phyloP scores from a whole-genome alignment of 345 rosid genomes.

The Acer yangbiense region DNA sequence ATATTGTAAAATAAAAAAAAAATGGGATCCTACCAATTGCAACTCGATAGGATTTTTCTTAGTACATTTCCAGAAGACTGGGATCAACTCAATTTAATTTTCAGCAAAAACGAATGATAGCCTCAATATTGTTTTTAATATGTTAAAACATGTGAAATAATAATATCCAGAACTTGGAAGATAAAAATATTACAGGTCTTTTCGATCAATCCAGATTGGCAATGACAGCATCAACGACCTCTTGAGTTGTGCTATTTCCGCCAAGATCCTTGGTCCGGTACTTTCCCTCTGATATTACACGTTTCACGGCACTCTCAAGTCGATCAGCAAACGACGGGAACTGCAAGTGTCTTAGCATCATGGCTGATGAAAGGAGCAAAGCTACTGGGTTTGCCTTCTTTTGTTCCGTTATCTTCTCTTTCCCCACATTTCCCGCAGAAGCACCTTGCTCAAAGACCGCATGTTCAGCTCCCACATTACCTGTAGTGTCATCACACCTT shows the following conservation, averaged over 20 bases:
- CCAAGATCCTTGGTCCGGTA: constrained; percentile 85
- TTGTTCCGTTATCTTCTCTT: constrained; percentile 51
- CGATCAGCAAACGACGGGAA: constrained; percentile 93
- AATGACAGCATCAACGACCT: constrained; percentile 83
- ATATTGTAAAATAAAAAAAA: too few relatives aligned
- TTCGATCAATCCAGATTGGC: constrained; percentile 47
- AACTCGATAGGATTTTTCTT: background rate
- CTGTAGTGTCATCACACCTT: constrained; percentile 33
- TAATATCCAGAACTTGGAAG: background rate
- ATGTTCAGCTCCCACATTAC: constrained; percentile 89
- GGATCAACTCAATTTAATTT: background rate
- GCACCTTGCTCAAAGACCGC: constrained; percentile 99
- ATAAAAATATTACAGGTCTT: background rate
- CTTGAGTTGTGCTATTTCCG: constrained; percentile 72
- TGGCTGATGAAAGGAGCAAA: constrained; percentile 88
- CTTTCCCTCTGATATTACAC: constrained; percentile 63
- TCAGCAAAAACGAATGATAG: background rate
- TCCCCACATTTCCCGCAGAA: constrained; percentile 97
- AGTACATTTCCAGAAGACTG: background rate
- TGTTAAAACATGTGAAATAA: too few relatives aligned
- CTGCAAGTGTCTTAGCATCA: constrained; percentile 96
- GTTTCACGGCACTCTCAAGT: constrained; percentile 80
- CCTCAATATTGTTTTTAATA: background rate
- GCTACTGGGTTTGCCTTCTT: constrained; percentile 95
- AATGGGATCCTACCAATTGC: too few relatives aligned